A percentile compares a stretch with the other conserved stretches of the same genome.
phyloP scores from a whole-genome alignment of 257 asterid genomes.

The Nicotiana otophora region DNA sequence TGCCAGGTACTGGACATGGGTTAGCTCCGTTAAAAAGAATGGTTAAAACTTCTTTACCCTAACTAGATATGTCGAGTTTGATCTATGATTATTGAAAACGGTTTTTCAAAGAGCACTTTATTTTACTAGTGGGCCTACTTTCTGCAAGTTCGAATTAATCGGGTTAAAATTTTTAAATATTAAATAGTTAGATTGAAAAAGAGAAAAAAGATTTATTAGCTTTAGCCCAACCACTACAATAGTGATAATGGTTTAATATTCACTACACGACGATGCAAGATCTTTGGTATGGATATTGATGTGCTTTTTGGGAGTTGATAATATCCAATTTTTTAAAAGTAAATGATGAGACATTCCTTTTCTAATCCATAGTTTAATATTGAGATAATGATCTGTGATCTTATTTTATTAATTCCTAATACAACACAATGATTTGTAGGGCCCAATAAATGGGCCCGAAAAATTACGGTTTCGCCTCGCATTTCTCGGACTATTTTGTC shows the following conservation, averaged over 20 bases:
- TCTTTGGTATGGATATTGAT: conserved; percentile 3
- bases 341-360: conserved; percentile 6
- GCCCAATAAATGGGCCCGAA: not conserved
- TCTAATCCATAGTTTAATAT: conserved; percentile 6
- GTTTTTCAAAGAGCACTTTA: not conserved
- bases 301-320: not conserved
- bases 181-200: not conserved
- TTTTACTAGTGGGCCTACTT: not conserved
- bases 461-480: not conserved
- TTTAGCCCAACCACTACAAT: not conserved
- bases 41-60: no score
- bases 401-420: not conserved
- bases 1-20: no score
- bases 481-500: not conserved
- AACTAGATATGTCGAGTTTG: not conserved
- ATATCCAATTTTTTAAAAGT: not conserved
- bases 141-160: not conserved
- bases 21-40: no score
- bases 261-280: not conserved
- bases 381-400: conserved; percentile 3
- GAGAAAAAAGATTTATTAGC: not conserved
- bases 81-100: not conserved
- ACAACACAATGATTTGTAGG: conserved; percentile 8
- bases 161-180: not conserved
- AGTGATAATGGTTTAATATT: not conserved